phyloP scores from a whole-genome alignment of 108 stramenopile genomes.

The Bacterosira constricta region DNA sequence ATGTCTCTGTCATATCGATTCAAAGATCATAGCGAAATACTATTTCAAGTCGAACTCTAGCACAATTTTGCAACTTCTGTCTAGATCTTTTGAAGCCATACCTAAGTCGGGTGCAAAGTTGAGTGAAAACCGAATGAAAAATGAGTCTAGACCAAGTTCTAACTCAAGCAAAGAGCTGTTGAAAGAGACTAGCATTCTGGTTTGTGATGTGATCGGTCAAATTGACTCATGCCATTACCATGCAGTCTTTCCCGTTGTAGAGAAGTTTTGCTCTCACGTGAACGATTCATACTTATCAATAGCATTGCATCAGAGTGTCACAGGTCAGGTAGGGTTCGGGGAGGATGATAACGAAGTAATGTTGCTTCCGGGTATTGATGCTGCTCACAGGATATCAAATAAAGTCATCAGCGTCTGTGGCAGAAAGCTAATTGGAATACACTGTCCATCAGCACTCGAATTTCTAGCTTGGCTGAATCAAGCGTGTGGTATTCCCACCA shows the following conservation, averaged over 20 bases:
- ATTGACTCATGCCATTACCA: background rate
- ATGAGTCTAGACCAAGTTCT: too few species aligned
- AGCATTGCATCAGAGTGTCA: background rate
- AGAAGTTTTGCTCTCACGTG: constrained; percentile 15
- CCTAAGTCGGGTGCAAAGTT: too few species aligned
- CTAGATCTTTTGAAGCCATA: background rate
- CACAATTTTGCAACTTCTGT: background rate
- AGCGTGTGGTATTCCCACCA: background rate
- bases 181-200: constrained; percentile 4
- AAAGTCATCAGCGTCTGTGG: constrained; percentile 13
- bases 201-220: constrained; percentile 12
- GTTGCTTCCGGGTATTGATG: constrained; percentile 20
- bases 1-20: constrained; percentile 25
- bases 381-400: background rate
- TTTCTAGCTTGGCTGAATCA: constrained; percentile 25
- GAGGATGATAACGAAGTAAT: background rate
- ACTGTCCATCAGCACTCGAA: constrained; percentile 27
- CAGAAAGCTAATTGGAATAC: background rate
- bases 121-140: too few species aligned
- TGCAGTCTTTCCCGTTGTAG: constrained; percentile 15
- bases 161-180: background rate
- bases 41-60: constrained; percentile 19
- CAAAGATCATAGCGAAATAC: constrained; percentile 13
- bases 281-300: constrained; percentile 13
- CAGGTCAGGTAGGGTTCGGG: background rate